Conservation (phyloP, 129 eudicot genomes). For the Flaveria bidentis region DNA sequence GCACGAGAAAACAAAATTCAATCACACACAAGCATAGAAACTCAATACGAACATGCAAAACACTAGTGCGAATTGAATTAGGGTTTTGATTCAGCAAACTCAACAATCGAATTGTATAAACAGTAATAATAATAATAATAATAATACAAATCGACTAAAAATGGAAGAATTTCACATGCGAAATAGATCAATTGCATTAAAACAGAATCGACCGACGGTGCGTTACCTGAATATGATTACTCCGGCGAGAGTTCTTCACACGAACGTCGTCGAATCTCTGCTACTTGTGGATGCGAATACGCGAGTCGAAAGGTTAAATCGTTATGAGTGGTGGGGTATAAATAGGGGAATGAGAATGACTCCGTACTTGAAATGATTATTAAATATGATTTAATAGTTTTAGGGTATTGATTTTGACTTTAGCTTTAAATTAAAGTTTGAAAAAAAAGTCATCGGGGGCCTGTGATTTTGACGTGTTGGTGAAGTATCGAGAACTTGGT, state of each 20-base stretch:
- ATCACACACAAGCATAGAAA: not conserved
- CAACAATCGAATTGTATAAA: not conserved
- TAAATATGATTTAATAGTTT: constrained; percentile 16
- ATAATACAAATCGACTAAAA: not conserved
- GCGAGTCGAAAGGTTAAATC: not conserved
- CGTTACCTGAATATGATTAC: not conserved
- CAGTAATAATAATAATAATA: not conserved
- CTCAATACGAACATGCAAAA: constrained; percentile 3
- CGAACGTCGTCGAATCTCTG: not conserved
- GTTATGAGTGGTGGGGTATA: not conserved
- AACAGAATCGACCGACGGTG: not conserved
- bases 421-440: not conserved
- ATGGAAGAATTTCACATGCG: not conserved
- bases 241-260: not conserved
- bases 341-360: not conserved
- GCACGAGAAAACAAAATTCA: not conserved
- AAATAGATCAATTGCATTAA: not conserved
- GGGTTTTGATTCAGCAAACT: constrained; percentile 10
- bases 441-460: not conserved
- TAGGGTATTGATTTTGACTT: not conserved
- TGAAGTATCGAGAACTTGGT: not conserved
- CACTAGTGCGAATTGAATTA: constrained; percentile 1
- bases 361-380: constrained; percentile 3
- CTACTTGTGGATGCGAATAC: constrained; percentile 1
- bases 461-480: not conserved